Conservation (phyloP, 768 basidiomycete species). For the Tricholoma hemisulphureum region DNA sequence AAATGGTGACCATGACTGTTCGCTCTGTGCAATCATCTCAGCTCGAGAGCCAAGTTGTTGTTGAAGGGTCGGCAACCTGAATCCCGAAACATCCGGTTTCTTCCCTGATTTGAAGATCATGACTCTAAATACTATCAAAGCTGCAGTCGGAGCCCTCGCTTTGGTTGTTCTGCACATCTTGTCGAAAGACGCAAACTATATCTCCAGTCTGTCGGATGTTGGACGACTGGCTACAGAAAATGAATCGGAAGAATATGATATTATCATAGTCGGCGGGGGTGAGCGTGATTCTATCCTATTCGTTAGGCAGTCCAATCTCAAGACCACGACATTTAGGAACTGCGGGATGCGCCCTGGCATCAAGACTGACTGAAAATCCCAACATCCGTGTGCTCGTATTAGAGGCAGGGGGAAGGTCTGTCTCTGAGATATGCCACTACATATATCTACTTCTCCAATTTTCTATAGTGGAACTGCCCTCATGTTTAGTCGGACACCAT, state of each 20-base stretch:
- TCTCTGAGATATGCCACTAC: background rate
- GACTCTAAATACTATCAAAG: no score
- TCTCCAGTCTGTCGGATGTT: constrained; percentile 24
- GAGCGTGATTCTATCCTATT: background rate
- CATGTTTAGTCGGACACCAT: constrained; percentile 40
- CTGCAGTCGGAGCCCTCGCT: constrained; percentile 20
- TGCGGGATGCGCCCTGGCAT: constrained; percentile 57
- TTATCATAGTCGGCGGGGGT: constrained; percentile 58
- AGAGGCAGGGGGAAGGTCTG: constrained; percentile 60
- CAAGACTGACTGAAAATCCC: constrained; percentile 55
- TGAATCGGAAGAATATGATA: constrained; percentile 37
- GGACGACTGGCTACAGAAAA: constrained; percentile 14
- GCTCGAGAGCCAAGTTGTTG: no score
- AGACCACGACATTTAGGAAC: constrained; percentile 43
- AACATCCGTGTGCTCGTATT: constrained; percentile 50
- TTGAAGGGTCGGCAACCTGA: no score
- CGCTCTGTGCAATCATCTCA: no score
- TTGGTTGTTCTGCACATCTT: constrained; percentile 24
- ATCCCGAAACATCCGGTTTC: no score
- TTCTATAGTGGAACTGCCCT: constrained; percentile 41
- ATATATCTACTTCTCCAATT: background rate
- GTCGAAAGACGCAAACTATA: constrained; percentile 19
- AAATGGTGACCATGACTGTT: no score
- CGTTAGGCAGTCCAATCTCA: background rate
- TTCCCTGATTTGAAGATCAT: no score